A percentile compares a stretch with the other conserved stretches of the same genome.
Evolutionary conservation across 2,329 filamentous ascomycete genomes (phyloP).

Genomic region (Orbilia javanica): DNA sequence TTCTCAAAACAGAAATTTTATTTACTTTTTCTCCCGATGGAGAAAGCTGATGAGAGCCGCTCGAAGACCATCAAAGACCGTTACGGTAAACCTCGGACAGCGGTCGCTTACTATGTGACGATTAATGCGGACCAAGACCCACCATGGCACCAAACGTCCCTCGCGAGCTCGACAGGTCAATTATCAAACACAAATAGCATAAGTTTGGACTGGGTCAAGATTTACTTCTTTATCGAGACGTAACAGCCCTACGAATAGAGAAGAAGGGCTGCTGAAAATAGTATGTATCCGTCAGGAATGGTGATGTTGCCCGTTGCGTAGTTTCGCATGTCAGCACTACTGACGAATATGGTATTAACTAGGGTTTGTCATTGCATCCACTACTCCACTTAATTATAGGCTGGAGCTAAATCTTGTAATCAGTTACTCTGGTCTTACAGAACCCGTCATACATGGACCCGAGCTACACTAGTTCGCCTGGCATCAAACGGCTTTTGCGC

Average conservation of each 20-base stretch:
- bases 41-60: conserved; percentile 10
- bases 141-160: conserved; percentile 10
- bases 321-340: conserved; percentile 58
- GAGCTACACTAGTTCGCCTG: conserved; percentile 11
- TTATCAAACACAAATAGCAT: conserved; percentile 54
- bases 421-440: conserved; percentile 49
- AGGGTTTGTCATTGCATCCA: conserved; percentile 56
- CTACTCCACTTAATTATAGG: conserved; percentile 57
- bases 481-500: conserved; percentile 38
- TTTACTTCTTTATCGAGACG: conserved; percentile 43
- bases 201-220: conserved; percentile 20
- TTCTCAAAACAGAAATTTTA: conserved; percentile 7
- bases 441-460: conserved; percentile 28
- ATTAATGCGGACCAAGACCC: conserved; percentile 35
- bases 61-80: neutral
- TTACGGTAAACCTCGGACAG: conserved; percentile 1
- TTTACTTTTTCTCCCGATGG: conserved; percentile 25
- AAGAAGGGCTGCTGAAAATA: conserved; percentile 54
- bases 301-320: conserved; percentile 50
- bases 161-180: neutral
- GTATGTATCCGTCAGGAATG: conserved; percentile 33
- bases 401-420: conserved; percentile 47
- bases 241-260: conserved; percentile 31
- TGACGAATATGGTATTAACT: conserved; percentile 55
- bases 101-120: conserved; percentile 48